Conservation (phyloP, 2,329 filamentous ascomycete genomes). For the Aspergillus phoenicis region DNA sequence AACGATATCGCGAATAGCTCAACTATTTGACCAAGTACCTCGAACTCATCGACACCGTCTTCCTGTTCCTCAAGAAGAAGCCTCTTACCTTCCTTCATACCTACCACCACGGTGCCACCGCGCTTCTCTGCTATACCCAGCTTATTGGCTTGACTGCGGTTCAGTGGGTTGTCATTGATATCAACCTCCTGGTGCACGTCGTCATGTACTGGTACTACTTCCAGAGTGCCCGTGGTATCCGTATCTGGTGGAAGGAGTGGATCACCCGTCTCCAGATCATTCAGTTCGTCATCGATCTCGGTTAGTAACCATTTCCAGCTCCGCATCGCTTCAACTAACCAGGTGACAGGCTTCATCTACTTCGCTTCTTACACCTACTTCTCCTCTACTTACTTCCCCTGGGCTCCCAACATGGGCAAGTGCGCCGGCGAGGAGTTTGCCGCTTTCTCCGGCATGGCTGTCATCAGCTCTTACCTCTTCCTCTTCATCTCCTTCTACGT, state of each 20-base stretch:
- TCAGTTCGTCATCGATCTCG: constrained; percentile 95
- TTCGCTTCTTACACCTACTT: constrained; percentile 99
- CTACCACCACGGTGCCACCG: constrained; percentile 97
- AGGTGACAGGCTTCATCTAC: constrained; percentile 82
- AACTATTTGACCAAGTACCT: constrained; percentile 99
- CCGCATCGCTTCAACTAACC: constrained; percentile 25
- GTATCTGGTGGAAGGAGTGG: constrained; percentile 99
- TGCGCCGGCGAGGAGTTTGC: constrained; percentile 98
- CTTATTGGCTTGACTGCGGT: constrained; percentile 89
- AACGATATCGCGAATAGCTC: constrained; percentile 59
- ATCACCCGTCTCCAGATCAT: constrained; percentile 96
- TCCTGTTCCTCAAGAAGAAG: constrained; percentile 99
- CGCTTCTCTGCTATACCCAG: constrained; percentile 96
- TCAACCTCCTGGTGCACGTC: constrained; percentile 93
- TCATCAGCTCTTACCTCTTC: constrained; percentile 91
- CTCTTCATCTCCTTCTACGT: constrained; percentile 99
- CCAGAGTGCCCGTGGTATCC: constrained; percentile 92
- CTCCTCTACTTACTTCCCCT: constrained; percentile 83
- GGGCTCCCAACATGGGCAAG: constrained; percentile 78
- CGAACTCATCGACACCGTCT: constrained; percentile 91
- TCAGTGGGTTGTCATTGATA: constrained; percentile 89
- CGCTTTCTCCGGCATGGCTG: constrained; percentile 86
- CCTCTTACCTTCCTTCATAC: constrained; percentile 98
- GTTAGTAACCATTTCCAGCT: constrained; percentile 54
- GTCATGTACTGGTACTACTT: constrained; percentile 99